Percentiles rank a stretch among this genome's conserved stretches.
Conservation (phyloP, 495 filamentous ascomycete genomes). For the Neurospora tetraspora region DNA sequence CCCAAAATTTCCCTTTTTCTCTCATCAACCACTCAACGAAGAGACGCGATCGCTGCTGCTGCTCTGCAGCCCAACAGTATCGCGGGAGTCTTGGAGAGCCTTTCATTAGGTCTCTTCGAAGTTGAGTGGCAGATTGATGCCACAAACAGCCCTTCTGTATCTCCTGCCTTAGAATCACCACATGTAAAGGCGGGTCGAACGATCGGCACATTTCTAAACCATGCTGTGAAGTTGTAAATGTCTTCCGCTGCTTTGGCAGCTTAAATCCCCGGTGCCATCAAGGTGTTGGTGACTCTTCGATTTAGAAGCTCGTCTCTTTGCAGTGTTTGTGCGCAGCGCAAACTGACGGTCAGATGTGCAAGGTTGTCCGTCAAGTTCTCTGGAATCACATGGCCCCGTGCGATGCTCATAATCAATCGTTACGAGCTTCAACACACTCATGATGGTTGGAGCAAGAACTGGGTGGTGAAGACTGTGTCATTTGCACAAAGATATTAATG, state of each 20-base stretch:
- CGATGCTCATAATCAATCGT: neutral
- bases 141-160: conserved; percentile 66
- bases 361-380: neutral
- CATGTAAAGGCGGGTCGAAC: conserved; percentile 76
- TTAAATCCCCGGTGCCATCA: neutral
- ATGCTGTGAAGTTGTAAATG: neutral
- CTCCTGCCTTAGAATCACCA: conserved; percentile 80
- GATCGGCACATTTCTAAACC: conserved; percentile 34
- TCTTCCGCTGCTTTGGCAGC: neutral
- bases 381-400: neutral
- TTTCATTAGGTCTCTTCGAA: conserved; percentile 62
- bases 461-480: neutral
- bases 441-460: neutral
- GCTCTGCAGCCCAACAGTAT: conserved; percentile 24
- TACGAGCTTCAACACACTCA: neutral
- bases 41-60: conserved; percentile 29
- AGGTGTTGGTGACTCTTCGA: neutral
- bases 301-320: neutral
- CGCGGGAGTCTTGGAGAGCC: conserved; percentile 32
- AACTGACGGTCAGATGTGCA: neutral
- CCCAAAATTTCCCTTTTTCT: conserved; percentile 19
- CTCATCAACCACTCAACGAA: conserved; percentile 43
- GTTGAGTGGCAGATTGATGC: conserved; percentile 58
- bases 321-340: neutral
- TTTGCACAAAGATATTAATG: neutral